These are phyloP conservation scores for Schizophyllum commune DNA, from an alignment of 1,284 basidiomycete species.

Conservation along the genomic window DNA sequence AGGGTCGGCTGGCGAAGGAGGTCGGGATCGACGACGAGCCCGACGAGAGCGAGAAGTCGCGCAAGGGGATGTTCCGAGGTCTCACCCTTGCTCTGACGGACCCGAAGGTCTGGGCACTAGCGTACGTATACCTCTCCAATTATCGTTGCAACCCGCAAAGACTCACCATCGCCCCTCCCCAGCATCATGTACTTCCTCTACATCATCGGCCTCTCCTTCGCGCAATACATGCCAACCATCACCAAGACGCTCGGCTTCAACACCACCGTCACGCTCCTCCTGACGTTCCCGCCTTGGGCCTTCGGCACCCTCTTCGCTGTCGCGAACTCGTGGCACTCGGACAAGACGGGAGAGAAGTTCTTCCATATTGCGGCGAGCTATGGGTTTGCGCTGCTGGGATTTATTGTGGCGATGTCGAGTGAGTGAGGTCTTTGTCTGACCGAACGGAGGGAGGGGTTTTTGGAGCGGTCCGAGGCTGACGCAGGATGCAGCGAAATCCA, in stretches of 20 bases:
- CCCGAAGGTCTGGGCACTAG: slow-evolving; percentile 8
- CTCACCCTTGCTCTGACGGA: slow-evolving; percentile 10
- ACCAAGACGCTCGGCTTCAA: slow-evolving; percentile 12
- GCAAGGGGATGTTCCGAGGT: slow-evolving; percentile 5
- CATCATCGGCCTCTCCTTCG: neutral
- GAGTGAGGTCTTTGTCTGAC: too few relatives aligned
- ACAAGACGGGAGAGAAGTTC: slow-evolving; percentile 45
- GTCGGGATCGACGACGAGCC: slow-evolving; percentile 29
- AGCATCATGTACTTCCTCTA: neutral
- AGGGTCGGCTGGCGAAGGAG: slow-evolving; percentile 36
- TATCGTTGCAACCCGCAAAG: neutral
- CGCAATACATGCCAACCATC: slow-evolving; percentile 1
- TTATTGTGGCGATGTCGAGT: slow-evolving; percentile 55
- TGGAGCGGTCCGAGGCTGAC: neutral
- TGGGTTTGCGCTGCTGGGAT: slow-evolving; percentile 53
- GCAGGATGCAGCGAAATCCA: slow-evolving; percentile 11
- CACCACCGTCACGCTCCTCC: slow-evolving; percentile 12
- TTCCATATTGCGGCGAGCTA: slow-evolving; percentile 55
- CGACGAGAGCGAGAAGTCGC: slow-evolving; percentile 20
- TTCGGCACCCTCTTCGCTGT: slow-evolving; percentile 14
- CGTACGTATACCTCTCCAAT: neutral
- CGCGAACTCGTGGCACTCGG: slow-evolving; percentile 8
- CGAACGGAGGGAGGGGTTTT: neutral
- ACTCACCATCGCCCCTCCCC: slow-evolving; percentile 1
- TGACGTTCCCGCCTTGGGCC: slow-evolving; percentile 7